Evolutionary conservation across 2,329 filamentous ascomycete genomes (phyloP), one percentile per base, ranked within the genome.

Genomic region (Aureobasidium leucospermi): DNA sequence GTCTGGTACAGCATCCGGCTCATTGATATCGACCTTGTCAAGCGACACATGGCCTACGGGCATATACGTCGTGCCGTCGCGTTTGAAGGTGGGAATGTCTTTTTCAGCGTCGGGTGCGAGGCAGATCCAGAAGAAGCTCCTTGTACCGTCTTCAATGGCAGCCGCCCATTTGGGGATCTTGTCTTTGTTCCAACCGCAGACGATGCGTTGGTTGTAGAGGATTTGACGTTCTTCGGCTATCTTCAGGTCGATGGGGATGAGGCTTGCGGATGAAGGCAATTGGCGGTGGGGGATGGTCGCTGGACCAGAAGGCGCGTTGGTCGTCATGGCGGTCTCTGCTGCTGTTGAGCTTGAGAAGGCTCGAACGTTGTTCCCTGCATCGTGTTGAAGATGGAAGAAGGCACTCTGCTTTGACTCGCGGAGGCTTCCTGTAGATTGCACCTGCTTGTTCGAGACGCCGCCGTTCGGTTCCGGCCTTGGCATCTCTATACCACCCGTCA

Each of bases 111-210:
- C 43, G 15, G 59, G 38, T 1, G 58, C 63, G 2, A 65, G 28
- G 16, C 53, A 57, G 43, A 65, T 63, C 64, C 64, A 65, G 63
- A 65, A 65, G 29, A 65, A 59, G 42, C 59, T 59, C 5, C 60
- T 19, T 15, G 60, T 41, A 29, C 61, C 61, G 11, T 38, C 38
- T 28, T 51, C 58, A 16, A 63, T 61, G 48, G 47, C 34, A 7
- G 42, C 47, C 10, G 52, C 23, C 64, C 64, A 65, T 43, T 58
- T 52, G 19, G 58, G 56, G 5, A 65, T 61, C n/a, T 61, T 62
- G 47, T 61, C 51, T n/a, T 11, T 32, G 53, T 60, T 60, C 62
- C 63, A 65, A 28, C 63, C 62, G n/a, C 62, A 64, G 32, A 63
- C 59, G 16, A 62, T 41, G n/a, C 64, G 61, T 52, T 65, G 64